These are phyloP conservation scores for Ogataea dorogensis DNA, from an alignment of 805 yeast species.

Conservation along the genomic window DNA sequence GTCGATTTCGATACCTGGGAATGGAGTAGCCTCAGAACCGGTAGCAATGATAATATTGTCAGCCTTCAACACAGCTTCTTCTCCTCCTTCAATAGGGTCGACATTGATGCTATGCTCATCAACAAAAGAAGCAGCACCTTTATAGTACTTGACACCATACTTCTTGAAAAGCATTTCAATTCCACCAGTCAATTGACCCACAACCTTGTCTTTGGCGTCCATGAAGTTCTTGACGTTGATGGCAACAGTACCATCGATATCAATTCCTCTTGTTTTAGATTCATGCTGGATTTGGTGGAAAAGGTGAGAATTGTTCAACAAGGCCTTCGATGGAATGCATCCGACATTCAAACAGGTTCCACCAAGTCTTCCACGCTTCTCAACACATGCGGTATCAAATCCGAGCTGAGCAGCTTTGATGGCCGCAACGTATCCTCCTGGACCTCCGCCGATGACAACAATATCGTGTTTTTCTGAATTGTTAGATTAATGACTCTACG, in stretches of 20 bases:
- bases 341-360: slow-evolving; percentile 99
- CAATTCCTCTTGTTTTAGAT: slow-evolving; percentile 85
- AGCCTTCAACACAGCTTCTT: slow-evolving; percentile 69
- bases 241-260: slow-evolving; percentile 63
- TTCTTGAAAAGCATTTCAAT: slow-evolving; percentile 93
- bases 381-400: slow-evolving; percentile 91
- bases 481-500: slow-evolving; percentile 13
- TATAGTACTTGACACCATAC: slow-evolving; percentile 90
- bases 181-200: slow-evolving; percentile 87
- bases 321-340: slow-evolving; percentile 96
- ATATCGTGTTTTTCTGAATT: slow-evolving; percentile 66
- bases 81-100: slow-evolving; percentile 82
- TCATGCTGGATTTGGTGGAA: slow-evolving; percentile 88
- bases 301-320: slow-evolving; percentile 90
- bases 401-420: slow-evolving; percentile 98
- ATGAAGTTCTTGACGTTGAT: slow-evolving; percentile 78
- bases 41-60: slow-evolving; percentile 94
- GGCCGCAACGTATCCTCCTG: slow-evolving; percentile 99
- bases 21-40: slow-evolving; percentile 97
- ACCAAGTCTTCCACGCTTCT: slow-evolving; percentile 93
- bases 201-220: slow-evolving; percentile 90
- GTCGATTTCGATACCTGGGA: slow-evolving; percentile 96
- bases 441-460: slow-evolving; percentile 98
- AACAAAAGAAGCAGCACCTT: slow-evolving; percentile 87
- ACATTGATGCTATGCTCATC: slow-evolving; percentile 78